These are phyloP conservation scores for Huntiella omanensis DNA, from an alignment of 2,329 filamentous ascomycete species.

Conservation along the genomic window DNA sequence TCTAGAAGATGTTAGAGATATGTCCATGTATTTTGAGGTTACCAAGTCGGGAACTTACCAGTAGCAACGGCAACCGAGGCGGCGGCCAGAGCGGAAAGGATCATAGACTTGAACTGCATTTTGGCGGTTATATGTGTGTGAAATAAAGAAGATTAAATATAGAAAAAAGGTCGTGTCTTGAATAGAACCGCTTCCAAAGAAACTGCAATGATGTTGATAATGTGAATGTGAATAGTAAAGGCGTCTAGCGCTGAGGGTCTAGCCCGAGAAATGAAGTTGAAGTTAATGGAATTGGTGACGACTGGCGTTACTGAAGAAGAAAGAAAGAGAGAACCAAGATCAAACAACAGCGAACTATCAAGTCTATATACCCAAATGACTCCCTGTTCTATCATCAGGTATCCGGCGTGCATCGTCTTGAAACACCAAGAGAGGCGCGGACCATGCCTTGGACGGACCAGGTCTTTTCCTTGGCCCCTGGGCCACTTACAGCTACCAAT, in stretches of 20 bases:
- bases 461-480: too few relatives aligned
- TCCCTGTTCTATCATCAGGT: neutral
- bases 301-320: conserved; percentile 6
- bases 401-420: neutral
- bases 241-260: too few relatives aligned
- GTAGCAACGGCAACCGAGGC: conserved; percentile 21
- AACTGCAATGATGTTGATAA: neutral
- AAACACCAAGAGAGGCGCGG: too few relatives aligned
- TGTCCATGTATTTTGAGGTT: neutral
- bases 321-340: conserved; percentile 1
- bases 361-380: neutral
- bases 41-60: neutral
- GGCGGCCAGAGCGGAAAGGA: conserved; percentile 25
- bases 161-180: conserved; percentile 9
- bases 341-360: neutral
- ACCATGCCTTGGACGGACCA: too few relatives aligned
- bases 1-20: neutral
- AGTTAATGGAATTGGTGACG: conserved; percentile 1
- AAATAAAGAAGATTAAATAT: conserved; percentile 12
- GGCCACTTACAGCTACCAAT: too few relatives aligned
- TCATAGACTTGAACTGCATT: conserved; percentile 33
- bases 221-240: neutral
- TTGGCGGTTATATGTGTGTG: conserved; percentile 18
- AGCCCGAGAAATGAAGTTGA: too few relatives aligned
- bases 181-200: neutral